Base-by-base conservation (phyloP, 2,329 filamentous ascomycete species). In the Neopestalotiopsis sp. region DNA sequence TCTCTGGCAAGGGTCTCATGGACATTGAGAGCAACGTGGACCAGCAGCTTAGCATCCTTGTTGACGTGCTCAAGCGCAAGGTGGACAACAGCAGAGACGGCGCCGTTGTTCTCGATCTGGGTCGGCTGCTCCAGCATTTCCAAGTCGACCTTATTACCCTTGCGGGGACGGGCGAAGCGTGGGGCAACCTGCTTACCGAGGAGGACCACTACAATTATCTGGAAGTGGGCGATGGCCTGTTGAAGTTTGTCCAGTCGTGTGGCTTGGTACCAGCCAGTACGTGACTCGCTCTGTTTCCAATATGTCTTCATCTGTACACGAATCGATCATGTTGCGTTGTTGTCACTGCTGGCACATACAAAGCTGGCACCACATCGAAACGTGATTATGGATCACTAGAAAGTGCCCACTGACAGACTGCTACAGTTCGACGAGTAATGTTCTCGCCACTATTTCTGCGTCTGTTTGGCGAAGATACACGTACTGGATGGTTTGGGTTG, bases 131-230 rank as follows among this genome's bases (percentile, higher is more conserved):
- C 49, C 59, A 72, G 32, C 75, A 68, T 60, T 75, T 77, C 30
- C 75, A 77, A 58, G 68, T 75, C 28, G 75, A 77, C 59, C 56
- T 77, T 3, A 69, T 75, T 52, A 75, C 73, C 1, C 67, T 72
- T 17, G 71, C 71, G 4, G 74, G 73, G n/a, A 73, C 69, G 4
- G 73, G 75, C 2, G 63, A 74, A 24, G 58, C 74, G 12, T 77
- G 75, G 75, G 75, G 75, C 2, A 71, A 75, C 24, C 71, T 77
- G 14, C 60, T 56, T 2, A 68, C 63, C n/a, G 73, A 76, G 45
- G 75, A 70, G 10, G 75, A 76, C 61, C 67, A 72, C 10, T 76
- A 74, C 63, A 72, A 73, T 56, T 77, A 74, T 61, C 71, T 76
- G 17, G 71, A 68, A 4, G 72, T 69, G 20, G 68, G 70, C 1